These are phyloP conservation scores for Parietichytrium sp. DNA, from an alignment of 108 stramenopile species.

Conservation along the genomic window DNA sequence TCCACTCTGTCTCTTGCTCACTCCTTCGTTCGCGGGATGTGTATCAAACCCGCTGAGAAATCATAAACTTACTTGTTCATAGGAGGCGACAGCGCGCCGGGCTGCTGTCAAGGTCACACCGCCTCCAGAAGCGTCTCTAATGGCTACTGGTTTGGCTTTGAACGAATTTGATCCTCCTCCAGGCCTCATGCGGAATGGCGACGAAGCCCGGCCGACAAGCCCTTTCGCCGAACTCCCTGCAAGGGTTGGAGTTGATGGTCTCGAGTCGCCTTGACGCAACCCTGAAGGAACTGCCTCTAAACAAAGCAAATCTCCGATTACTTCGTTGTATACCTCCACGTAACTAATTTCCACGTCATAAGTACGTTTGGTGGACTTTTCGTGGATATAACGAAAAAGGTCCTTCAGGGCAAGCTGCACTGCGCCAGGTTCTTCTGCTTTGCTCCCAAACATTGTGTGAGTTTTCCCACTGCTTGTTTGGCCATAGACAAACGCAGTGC, in stretches of 20 bases:
- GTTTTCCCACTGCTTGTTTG: constrained; percentile 38
- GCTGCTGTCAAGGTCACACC: constrained; percentile 7
- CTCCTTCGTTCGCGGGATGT: no score
- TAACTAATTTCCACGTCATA: constrained; percentile 22
- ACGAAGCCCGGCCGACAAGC: no score
- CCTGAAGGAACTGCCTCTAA: no score
- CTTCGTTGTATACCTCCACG: constrained; percentile 34
- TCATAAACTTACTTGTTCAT: no score
- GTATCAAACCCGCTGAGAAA: no score
- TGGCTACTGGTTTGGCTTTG: background rate
- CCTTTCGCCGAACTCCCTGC: no score
- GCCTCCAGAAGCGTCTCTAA: background rate
- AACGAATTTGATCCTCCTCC: background rate
- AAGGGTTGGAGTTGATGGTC: no score
- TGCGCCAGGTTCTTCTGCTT: background rate
- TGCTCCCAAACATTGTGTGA: constrained; percentile 32
- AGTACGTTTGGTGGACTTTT: background rate
- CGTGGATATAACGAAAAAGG: background rate
- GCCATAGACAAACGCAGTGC: constrained; percentile 24
- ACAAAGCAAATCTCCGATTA: constrained; percentile 31
- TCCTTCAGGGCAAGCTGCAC: constrained; percentile 23
- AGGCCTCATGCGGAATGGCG: no score
- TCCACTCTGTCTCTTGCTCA: no score
- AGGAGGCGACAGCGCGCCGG: background rate
- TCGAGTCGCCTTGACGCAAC: no score